Conservation (phyloP, 805 yeast genomes). For the Helenozyma rhizophorensis region DNA sequence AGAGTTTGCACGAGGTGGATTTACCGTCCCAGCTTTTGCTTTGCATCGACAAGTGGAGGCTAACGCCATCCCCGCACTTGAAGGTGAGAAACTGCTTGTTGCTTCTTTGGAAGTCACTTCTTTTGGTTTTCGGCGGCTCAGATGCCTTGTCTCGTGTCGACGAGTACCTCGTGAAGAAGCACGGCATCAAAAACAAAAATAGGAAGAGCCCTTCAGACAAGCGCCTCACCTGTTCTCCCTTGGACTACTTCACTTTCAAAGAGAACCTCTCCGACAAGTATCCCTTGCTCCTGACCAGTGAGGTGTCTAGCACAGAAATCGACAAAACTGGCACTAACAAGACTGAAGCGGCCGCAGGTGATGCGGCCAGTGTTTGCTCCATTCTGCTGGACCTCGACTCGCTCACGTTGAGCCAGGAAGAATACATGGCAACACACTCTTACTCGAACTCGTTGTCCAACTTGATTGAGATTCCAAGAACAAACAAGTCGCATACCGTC, state of each 20-base stretch:
- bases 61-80: constrained; percentile 38
- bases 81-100: constrained; percentile 55
- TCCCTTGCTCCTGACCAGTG: constrained; percentile 52
- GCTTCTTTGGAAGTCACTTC: constrained; percentile 49
- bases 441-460: constrained; percentile 55
- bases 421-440: constrained; percentile 36
- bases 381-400: constrained; percentile 4
- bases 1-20: constrained; percentile 25
- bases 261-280: constrained; percentile 71
- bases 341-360: constrained; percentile 2
- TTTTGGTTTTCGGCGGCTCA: constrained; percentile 61
- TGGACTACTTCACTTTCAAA: constrained; percentile 79
- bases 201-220: constrained; percentile 19
- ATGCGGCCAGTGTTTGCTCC: not conserved
- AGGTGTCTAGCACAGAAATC: not conserved
- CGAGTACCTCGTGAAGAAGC: constrained; percentile 39
- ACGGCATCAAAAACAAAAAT: constrained; percentile 27
- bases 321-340: not conserved
- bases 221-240: constrained; percentile 59
- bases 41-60: constrained; percentile 64
- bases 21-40: constrained; percentile 43
- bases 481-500: constrained; percentile 41
- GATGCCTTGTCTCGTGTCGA: constrained; percentile 40
- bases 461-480: constrained; percentile 54
- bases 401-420: constrained; percentile 19